Evolutionary conservation across 345 rosid genomes (phyloP).

Genomic region (Camelina hispida): DNA sequence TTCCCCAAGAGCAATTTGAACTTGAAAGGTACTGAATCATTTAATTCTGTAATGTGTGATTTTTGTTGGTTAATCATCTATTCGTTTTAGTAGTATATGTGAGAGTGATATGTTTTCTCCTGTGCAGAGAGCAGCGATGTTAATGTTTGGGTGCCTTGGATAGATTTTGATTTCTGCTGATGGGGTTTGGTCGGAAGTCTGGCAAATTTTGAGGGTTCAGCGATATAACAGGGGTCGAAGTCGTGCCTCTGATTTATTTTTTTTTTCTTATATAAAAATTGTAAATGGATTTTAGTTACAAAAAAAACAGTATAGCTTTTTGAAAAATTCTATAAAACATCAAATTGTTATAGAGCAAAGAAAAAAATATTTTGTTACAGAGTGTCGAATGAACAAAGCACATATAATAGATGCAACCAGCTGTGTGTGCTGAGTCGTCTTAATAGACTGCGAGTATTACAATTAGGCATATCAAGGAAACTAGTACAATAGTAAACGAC

Average conservation of each 20-base stretch:
- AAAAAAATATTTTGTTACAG: background rate
- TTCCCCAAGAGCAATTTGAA: constrained; percentile 13
- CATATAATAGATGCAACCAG: too few relatives aligned
- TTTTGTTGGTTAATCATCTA: background rate
- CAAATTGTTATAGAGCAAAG: background rate
- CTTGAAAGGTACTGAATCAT: constrained; percentile 21
- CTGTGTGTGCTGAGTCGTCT: too few relatives aligned
- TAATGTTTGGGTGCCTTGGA: constrained; percentile 23
- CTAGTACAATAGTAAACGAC: too few relatives aligned
- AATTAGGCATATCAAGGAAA: too few relatives aligned
- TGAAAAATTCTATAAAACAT: background rate
- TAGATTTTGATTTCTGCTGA: constrained; percentile 16
- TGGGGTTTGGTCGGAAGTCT: constrained; percentile 12
- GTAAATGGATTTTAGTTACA: constrained; percentile 12
- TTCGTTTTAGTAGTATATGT: background rate
- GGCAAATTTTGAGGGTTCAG: constrained; percentile 14
- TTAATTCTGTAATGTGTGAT: background rate
- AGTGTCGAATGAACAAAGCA: background rate
- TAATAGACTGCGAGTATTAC: too few relatives aligned
- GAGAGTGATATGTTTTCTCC: background rate
- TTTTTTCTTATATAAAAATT: background rate
- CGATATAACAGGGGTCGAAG: constrained; percentile 1
- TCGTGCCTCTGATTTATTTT: background rate
- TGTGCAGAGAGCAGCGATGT: constrained; percentile 14
- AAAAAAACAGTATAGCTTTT: constrained; percentile 1